Evolutionary conservation across 2,329 filamentous ascomycete genomes (phyloP).

Genomic region (Aspergillus udagawae): DNA sequence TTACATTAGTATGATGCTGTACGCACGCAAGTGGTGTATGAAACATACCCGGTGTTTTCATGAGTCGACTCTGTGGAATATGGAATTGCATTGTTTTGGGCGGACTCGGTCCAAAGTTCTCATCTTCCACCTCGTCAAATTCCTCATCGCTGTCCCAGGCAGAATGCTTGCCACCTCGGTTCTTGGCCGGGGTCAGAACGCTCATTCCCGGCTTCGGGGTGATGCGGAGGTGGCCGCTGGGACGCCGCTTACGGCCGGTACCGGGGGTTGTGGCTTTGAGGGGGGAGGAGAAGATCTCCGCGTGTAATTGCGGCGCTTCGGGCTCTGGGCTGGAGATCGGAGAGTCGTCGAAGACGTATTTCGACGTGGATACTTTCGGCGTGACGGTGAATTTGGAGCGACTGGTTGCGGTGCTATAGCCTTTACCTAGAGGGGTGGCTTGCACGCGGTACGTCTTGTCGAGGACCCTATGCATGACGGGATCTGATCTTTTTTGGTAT

Average conservation of each 20-base stretch:
- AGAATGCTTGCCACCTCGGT: conserved; percentile 35
- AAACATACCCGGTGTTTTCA: conserved; percentile 46
- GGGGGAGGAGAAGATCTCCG: conserved; percentile 80
- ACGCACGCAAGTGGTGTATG: neutral
- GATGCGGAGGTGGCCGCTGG: conserved; percentile 34
- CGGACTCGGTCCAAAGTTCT: conserved; percentile 69
- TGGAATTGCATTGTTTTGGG: conserved; percentile 67
- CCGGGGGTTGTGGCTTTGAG: conserved; percentile 43
- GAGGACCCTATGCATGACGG: conserved; percentile 82
- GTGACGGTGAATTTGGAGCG: conserved; percentile 31
- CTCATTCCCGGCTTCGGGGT: conserved; percentile 74
- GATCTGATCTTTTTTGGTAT: conserved; percentile 53
- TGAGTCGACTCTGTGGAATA: conserved; percentile 46
- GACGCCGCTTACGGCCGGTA: conserved; percentile 42
- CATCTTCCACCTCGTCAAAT: conserved; percentile 55
- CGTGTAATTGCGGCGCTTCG: conserved; percentile 74
- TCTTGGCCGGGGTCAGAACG: conserved; percentile 68
- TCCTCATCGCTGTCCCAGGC: conserved; percentile 73
- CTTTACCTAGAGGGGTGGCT: conserved; percentile 74
- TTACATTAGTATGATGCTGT: neutral
- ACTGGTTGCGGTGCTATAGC: conserved; percentile 24
- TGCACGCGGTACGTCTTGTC: conserved; percentile 95
- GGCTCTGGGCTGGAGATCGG: conserved; percentile 72
- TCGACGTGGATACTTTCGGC: conserved; percentile 25
- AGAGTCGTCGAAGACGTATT: conserved; percentile 40